Evolutionary conservation across 495 filamentous ascomycete species (phyloP).

Genomic region (Aspergillus asperescens): DNA sequence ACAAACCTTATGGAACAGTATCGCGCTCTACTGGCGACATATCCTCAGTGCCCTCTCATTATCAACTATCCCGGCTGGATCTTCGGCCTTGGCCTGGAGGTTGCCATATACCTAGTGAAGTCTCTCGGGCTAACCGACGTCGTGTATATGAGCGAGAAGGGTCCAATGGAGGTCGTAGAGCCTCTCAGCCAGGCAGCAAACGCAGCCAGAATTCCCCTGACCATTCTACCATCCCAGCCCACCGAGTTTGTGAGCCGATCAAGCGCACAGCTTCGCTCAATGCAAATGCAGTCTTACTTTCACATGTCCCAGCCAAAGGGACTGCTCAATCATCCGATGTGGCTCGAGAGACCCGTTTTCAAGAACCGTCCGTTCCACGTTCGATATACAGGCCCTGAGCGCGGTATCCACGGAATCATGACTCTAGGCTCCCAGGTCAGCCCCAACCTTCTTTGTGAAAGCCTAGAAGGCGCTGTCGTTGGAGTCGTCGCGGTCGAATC

Average conservation of each 20-base stretch:
- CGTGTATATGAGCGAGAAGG: slow-evolving; percentile 69
- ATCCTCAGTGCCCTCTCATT: slow-evolving; percentile 56
- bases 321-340: slow-evolving; percentile 36
- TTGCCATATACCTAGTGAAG: slow-evolving; percentile 59
- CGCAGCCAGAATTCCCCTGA: slow-evolving; percentile 33
- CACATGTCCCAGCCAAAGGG: slow-evolving; percentile 43
- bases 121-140: slow-evolving; percentile 51
- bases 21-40: slow-evolving; percentile 36
- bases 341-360: slow-evolving; percentile 46
- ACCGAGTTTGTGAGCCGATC: slow-evolving; percentile 60
- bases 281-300: slow-evolving; percentile 82
- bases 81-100: slow-evolving; percentile 65
- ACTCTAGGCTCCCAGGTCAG: slow-evolving; percentile 46
- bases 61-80: slow-evolving; percentile 85
- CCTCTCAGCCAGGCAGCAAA: slow-evolving; percentile 41
- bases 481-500: slow-evolving; percentile 52
- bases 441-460: slow-evolving; percentile 44
- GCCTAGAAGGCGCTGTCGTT: slow-evolving; percentile 55
- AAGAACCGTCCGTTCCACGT: slow-evolving; percentile 49
- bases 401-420: slow-evolving; percentile 49
- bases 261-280: slow-evolving; percentile 62
- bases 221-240: slow-evolving; percentile 50
- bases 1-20: slow-evolving; percentile 66
- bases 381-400: slow-evolving; percentile 46
- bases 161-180: slow-evolving; percentile 59